Conservation (phyloP, 2,329 filamentous ascomycete genomes). For the Hypoxylon sp. region DNA sequence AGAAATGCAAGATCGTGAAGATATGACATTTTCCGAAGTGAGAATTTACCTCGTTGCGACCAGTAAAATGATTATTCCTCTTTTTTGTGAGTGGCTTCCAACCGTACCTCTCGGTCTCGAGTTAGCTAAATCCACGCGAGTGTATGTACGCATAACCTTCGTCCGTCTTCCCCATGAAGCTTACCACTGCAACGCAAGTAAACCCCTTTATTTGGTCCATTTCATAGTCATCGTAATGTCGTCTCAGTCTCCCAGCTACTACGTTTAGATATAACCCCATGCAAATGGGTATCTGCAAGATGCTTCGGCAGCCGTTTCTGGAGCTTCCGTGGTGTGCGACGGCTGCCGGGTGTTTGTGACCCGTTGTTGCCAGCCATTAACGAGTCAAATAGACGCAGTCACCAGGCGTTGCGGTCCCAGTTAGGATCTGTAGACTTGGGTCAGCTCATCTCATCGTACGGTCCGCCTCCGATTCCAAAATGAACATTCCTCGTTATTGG, state of each 20-base stretch:
- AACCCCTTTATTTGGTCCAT: neutral
- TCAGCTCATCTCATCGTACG: neutral
- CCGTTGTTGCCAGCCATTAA: conserved; percentile 48
- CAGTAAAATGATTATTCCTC: conserved; percentile 3
- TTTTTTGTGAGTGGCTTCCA: neutral
- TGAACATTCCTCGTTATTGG: neutral
- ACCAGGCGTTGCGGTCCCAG: conserved; percentile 95
- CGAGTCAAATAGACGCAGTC: conserved; percentile 60
- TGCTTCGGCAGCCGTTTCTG: conserved; percentile 59
- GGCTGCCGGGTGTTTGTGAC: conserved; percentile 26
- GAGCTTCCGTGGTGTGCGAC: conserved; percentile 59
- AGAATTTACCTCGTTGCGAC: neutral
- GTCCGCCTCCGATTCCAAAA: neutral
- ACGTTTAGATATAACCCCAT: conserved; percentile 39
- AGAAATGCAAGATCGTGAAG: conserved; percentile 10
- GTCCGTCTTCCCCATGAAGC: conserved; percentile 11
- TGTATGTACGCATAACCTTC: conserved; percentile 9
- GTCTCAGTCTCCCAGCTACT: conserved; percentile 46
- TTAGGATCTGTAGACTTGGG: conserved; percentile 73
- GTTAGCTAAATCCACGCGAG: conserved; percentile 16
- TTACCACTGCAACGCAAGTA: conserved; percentile 10
- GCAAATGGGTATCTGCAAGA: conserved; percentile 41
- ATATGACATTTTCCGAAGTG: conserved; percentile 8
- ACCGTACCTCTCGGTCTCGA: conserved; percentile 6
- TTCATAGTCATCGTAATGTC: conserved; percentile 42